Evolutionary conservation across 2,329 filamentous ascomycete species (phyloP), one percentile per base, ranked within the genome.

Genomic region (Pyricularia grisea): DNA sequence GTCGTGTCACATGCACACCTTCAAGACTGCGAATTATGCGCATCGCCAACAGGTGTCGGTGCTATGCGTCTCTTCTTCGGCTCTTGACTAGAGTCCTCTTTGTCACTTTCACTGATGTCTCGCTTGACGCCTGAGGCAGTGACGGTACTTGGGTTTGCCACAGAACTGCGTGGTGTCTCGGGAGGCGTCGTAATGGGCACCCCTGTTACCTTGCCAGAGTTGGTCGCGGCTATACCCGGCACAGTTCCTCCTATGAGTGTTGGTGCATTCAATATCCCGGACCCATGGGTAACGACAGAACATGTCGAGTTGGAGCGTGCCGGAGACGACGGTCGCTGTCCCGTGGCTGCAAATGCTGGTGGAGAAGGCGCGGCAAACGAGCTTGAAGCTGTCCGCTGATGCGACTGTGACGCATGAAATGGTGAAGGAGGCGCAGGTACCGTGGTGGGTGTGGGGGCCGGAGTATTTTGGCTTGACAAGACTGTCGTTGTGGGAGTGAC

Each of bases 161-260:
- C 82, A 5, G 86, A 84, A 74, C 86, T 87, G 67, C 87, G 84
- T 6, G 94, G 94, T 3, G 94, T 98, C 77, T 97, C 91, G 0
- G 94, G 95, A 2, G 95, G 94, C 9, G 94, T 97, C 55, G 92
- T 92, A 74, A 97, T 87, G 0, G 93, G 92, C 63, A 96, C 81
- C 0, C 85, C 84, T 0, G 83, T 82, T 3, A 87, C 81, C 74
- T 87, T 87, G 63, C 84, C 85, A 0, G 91, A 92, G 72, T 90
- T 91, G 11, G 91, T 82, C 6, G 92, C 92, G 14, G 92, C 88
- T 30, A 97, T 87, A 68, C 89, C 85, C 0, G 93, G 93, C 20
- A 97, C 85, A 68, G 85, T 92, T 17, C 92, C 91, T 36, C 92
- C 85, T 10, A 92, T 91, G 0, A 95, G 88, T 0, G 92, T 89